Base-by-base conservation (phyloP, 2,329 filamentous ascomycete genomes). In the Colletotrichum costaricense region DNA sequence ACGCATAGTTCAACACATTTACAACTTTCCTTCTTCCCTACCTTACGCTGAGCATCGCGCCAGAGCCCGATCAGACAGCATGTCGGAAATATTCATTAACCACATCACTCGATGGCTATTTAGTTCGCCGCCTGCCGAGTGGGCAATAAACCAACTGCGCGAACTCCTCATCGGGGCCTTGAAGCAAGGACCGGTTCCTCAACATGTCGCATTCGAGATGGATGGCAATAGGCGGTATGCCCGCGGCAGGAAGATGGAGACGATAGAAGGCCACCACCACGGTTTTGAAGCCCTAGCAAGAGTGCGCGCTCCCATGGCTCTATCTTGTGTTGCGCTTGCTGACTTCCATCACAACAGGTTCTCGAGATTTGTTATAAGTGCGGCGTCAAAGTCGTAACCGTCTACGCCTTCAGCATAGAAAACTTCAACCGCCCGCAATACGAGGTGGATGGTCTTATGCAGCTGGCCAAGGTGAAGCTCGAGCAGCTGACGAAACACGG, bases 191-290 rank as follows among this genome's bases (percentile, higher is more conserved):
- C 95, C 95, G 2, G 93, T 99, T 68, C 97, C 97, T 11, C 92
- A 95, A 79, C 97, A 99, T 90, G 91, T 99, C 74, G 97, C 97
- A n/a, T 99, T 99, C 80, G 96, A 98, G 78, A 99, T 99, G 97
- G 97, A 99, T 82, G 97, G 97, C 69, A 99, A 99, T 84, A 88
- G 97, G 79, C 93, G 97, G 58, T 99, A 97, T 85, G 97, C 97
- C 16, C 90, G 94, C 74, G 93, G 89, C 75, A 95, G 97, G 84
- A 92, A 96, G 76, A 98, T 99, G 81, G 97, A 99, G 86, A 98
- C 95, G 0, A 92, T 98, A 42, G 96, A 99, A 84, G 97, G 97
- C 28, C 97, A 99, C 82, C 95, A 98, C 81, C 86, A 97, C 78
- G 97, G 97, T 2, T 99, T 98, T 78, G 97, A 99, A 85, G 95